phyloP scores from a whole-genome alignment of 2,329 filamentous ascomycete species.

The Paecilomyces niveus region DNA sequence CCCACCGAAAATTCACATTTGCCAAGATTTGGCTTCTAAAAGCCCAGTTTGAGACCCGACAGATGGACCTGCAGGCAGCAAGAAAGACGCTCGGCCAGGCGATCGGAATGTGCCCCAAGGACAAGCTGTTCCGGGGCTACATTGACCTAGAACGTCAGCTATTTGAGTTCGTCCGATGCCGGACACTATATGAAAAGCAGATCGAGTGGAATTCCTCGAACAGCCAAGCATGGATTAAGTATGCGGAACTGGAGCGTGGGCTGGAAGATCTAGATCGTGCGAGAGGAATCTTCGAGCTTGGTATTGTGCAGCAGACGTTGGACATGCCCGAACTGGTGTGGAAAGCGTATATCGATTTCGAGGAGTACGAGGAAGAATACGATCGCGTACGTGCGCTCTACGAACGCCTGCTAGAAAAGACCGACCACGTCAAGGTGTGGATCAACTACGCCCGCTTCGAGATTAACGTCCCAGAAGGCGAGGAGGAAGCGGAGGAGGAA shows the following conservation, averaged over 20 bases:
- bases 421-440: constrained; percentile 99
- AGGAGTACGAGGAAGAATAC: constrained; percentile 91
- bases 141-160: constrained; percentile 87
- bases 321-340: constrained; percentile 98
- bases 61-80: constrained; percentile 70
- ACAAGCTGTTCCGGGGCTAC: constrained; percentile 90
- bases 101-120: constrained; percentile 92
- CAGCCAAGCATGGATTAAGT: constrained; percentile 91
- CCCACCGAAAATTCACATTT: constrained; percentile 96
- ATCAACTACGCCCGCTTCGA: constrained; percentile 98
- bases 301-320: constrained; percentile 70
- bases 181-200: constrained; percentile 88
- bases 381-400: constrained; percentile 75
- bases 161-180: constrained; percentile 88
- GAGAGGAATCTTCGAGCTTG: constrained; percentile 86
- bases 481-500: constrained; percentile 55
- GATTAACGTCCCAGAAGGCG: constrained; percentile 77
- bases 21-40: constrained; percentile 94
- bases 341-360: constrained; percentile 98
- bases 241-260: constrained; percentile 85
- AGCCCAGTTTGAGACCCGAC: constrained; percentile 86
- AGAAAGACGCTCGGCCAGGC: constrained; percentile 84
- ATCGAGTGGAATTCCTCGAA: constrained; percentile 88
- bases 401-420: constrained; percentile 85
- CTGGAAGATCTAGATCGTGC: constrained; percentile 84